phyloP scores from a whole-genome alignment of 768 basidiomycete genomes.

The Trametes cingulata region DNA sequence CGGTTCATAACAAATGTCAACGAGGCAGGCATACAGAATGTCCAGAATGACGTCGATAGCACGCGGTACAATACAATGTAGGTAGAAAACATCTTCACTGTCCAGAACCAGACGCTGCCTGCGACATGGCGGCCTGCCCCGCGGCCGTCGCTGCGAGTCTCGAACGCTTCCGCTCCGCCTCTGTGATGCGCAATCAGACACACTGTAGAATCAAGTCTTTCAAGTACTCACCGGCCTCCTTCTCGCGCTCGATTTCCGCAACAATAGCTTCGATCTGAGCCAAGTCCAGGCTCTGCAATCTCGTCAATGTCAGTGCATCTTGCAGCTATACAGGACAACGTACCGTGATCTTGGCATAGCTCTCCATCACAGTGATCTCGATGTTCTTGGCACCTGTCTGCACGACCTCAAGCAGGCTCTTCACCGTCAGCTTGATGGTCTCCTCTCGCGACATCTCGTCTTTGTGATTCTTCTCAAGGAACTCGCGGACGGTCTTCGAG shows the following conservation, averaged over 20 bases:
- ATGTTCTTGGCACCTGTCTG: slow-evolving; percentile 99
- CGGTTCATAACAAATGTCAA: no score
- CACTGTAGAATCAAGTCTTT: neutral
- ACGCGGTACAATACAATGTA: slow-evolving; percentile 19
- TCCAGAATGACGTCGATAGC: neutral
- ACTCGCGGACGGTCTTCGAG: slow-evolving; percentile 97
- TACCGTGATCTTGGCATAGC: slow-evolving; percentile 91
- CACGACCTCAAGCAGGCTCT: slow-evolving; percentile 94
- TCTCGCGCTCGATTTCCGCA: slow-evolving; percentile 91
- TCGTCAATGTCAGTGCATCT: slow-evolving; percentile 1
- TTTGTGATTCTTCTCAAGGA: slow-evolving; percentile 96
- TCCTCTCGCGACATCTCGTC: slow-evolving; percentile 88
- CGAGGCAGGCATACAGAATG: neutral
- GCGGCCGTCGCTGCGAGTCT: slow-evolving; percentile 90
- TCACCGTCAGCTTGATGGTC: slow-evolving; percentile 92
- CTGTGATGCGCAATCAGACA: slow-evolving; percentile 41
- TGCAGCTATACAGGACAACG: slow-evolving; percentile 24
- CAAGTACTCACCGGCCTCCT: slow-evolving; percentile 72
- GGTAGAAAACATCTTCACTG: slow-evolving; percentile 30
- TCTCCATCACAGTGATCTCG: slow-evolving; percentile 97
- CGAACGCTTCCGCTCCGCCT: slow-evolving; percentile 93
- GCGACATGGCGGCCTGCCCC: slow-evolving; percentile 84
- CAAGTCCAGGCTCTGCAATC: slow-evolving; percentile 74
- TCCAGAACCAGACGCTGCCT: slow-evolving; percentile 47
- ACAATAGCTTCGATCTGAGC: slow-evolving; percentile 92